phyloP scores from a whole-genome alignment of 257 asterid species.

The Cynanchum wilfordii region DNA sequence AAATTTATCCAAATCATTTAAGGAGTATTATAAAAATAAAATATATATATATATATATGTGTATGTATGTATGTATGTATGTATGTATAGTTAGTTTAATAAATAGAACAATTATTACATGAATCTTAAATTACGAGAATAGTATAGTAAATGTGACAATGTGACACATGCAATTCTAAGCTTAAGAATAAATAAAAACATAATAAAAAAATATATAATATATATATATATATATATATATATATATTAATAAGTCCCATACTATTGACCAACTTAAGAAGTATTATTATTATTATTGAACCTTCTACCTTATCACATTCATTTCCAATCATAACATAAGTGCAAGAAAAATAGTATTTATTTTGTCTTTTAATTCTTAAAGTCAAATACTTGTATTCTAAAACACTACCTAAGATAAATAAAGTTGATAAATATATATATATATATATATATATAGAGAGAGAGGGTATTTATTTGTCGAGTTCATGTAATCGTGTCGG shows the following conservation, averaged over 20 bases:
- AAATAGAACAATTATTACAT: not conserved
- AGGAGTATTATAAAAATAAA: too few relatives aligned
- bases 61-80: too few relatives aligned
- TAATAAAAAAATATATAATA: too few relatives aligned
- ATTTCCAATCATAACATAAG: not conserved
- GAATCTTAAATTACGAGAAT: not conserved
- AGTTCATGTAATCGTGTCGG: too few relatives aligned
- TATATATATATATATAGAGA: too few relatives aligned
- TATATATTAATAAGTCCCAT: not conserved
- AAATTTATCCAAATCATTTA: too few relatives aligned
- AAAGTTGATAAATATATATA: too few relatives aligned
- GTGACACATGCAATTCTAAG: not conserved
- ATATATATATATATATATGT: too few relatives aligned
- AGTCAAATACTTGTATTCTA: not conserved
- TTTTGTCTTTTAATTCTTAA: not conserved
- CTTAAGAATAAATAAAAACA: too few relatives aligned
- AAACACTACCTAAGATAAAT: too few relatives aligned
- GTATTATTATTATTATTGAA: not conserved
- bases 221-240: too few relatives aligned
- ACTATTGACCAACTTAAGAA: conserved; percentile 1
- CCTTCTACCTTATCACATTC: not conserved
- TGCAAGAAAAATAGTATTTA: not conserved
- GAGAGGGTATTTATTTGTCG: too few relatives aligned
- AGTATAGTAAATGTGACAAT: not conserved
- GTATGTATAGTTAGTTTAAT: not conserved